phyloP scores from a whole-genome alignment of 208 protist genomes.

The Wallacemonas sp. region DNA sequence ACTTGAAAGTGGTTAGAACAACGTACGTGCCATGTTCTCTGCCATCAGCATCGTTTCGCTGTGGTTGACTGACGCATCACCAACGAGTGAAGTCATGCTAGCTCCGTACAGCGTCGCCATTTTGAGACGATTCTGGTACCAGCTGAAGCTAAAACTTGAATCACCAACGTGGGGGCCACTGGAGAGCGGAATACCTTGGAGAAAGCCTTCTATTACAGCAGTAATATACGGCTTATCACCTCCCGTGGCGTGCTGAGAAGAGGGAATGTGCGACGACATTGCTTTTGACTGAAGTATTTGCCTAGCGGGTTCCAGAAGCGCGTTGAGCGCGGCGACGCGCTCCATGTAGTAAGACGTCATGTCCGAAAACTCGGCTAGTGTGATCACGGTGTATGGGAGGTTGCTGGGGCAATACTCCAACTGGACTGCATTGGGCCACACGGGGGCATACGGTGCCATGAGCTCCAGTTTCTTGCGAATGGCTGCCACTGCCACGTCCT shows the following conservation, averaged over 20 bases:
- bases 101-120: conserved; percentile 45
- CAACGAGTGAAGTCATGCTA: conserved; percentile 64
- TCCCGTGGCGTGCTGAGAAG: neutral
- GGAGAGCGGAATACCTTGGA: conserved; percentile 62
- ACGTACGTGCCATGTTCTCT: conserved; percentile 14
- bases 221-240: conserved; percentile 11
- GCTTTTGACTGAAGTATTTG: conserved; percentile 35
- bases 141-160: conserved; percentile 33
- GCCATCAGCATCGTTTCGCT: conserved; percentile 46
- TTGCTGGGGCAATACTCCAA: conserved; percentile 65
- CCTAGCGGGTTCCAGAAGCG: conserved; percentile 33
- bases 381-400: conserved; percentile 63
- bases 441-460: conserved; percentile 32
- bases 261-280: conserved; percentile 36
- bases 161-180: conserved; percentile 45
- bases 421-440: conserved; percentile 64
- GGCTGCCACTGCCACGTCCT: conserved; percentile 48
- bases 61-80: conserved; percentile 42
- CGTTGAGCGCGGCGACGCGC: conserved; percentile 41
- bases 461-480: conserved; percentile 45
- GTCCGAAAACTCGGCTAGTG: conserved; percentile 68
- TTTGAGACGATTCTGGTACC: conserved; percentile 52
- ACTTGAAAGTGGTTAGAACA: conserved; percentile 24
- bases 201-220: conserved; percentile 46
- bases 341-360: conserved; percentile 73